Conservation (phyloP, 2,329 filamentous ascomycete species). For the Neodidymelliopsis sp. region DNA sequence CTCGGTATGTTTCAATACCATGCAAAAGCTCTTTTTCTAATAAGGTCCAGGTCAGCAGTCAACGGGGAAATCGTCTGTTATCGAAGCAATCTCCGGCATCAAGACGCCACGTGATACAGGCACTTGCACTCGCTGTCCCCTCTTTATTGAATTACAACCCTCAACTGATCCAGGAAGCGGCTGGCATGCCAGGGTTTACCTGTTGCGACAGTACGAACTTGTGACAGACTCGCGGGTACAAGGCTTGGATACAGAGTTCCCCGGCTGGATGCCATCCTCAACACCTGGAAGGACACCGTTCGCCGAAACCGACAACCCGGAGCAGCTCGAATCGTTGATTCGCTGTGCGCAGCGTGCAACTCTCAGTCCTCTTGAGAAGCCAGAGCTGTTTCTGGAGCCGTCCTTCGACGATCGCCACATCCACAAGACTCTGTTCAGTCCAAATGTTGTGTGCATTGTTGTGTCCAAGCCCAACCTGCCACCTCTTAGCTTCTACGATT, state of each 20-base stretch:
- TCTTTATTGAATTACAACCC: slow-evolving; percentile 76
- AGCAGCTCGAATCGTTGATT: slow-evolving; percentile 71
- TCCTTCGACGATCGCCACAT: not conserved
- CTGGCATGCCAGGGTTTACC: slow-evolving; percentile 73
- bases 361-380: slow-evolving; percentile 69
- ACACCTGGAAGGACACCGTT: slow-evolving; percentile 62
- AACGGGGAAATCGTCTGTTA: slow-evolving; percentile 76
- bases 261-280: slow-evolving; percentile 66
- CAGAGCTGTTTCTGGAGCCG: slow-evolving; percentile 48
- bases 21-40: not conserved
- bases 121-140: slow-evolving; percentile 81
- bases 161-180: slow-evolving; percentile 52
- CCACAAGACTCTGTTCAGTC: slow-evolving; percentile 73
- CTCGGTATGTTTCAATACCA: slow-evolving; percentile 61
- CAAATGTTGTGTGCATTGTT: slow-evolving; percentile 79
- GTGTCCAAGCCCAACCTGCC: slow-evolving; percentile 76
- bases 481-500: slow-evolving; percentile 81
- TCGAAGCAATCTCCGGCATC: slow-evolving; percentile 64
- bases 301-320: slow-evolving; percentile 66
- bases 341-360: slow-evolving; percentile 79
- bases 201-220: slow-evolving; percentile 71
- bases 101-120: slow-evolving; percentile 74
- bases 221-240: slow-evolving; percentile 46
- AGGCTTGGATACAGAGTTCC: slow-evolving; percentile 59
- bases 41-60: slow-evolving; percentile 68